Evolutionary conservation across 768 basidiomycete species (phyloP).

Genomic region (Podaxis sp.): DNA sequence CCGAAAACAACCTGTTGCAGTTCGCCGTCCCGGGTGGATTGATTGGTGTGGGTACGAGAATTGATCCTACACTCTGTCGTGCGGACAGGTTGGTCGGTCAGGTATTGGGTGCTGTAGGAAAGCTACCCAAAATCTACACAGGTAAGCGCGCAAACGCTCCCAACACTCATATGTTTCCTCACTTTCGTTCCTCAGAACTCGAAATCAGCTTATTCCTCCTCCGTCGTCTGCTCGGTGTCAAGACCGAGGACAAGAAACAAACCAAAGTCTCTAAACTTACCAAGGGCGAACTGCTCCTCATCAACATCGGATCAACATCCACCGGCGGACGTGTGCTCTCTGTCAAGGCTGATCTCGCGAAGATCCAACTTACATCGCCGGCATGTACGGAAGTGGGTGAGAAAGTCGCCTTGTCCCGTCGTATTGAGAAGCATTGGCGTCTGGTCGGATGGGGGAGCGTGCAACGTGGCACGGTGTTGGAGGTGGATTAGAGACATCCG

Average conservation of each 20-base stretch:
- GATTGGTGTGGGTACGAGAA: slow-evolving; percentile 97
- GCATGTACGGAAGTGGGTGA: slow-evolving; percentile 97
- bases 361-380: slow-evolving; percentile 91
- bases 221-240: slow-evolving; percentile 94
- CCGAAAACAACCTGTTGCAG: slow-evolving; percentile 90
- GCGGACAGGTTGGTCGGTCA: slow-evolving; percentile 97
- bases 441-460: slow-evolving; percentile 90
- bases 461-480: slow-evolving; percentile 79
- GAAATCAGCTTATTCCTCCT: slow-evolving; percentile 95
- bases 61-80: slow-evolving; percentile 95
- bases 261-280: slow-evolving; percentile 92
- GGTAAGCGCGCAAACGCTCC: slow-evolving; percentile 40
- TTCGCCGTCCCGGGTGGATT: slow-evolving; percentile 98
- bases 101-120: slow-evolving; percentile 92
- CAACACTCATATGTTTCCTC: background rate
- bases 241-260: slow-evolving; percentile 98
- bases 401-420: slow-evolving; percentile 92
- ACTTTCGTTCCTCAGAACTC: slow-evolving; percentile 52
- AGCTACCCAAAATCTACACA: slow-evolving; percentile 90
- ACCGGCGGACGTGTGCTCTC: slow-evolving; percentile 93
- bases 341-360: slow-evolving; percentile 93
- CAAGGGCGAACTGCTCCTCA: slow-evolving; percentile 89
- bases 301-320: slow-evolving; percentile 98
- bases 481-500: slow-evolving; percentile 57
- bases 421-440: slow-evolving; percentile 99